phyloP scores from a whole-genome alignment of 441 rosid species.

The Macaranga tanarius region DNA sequence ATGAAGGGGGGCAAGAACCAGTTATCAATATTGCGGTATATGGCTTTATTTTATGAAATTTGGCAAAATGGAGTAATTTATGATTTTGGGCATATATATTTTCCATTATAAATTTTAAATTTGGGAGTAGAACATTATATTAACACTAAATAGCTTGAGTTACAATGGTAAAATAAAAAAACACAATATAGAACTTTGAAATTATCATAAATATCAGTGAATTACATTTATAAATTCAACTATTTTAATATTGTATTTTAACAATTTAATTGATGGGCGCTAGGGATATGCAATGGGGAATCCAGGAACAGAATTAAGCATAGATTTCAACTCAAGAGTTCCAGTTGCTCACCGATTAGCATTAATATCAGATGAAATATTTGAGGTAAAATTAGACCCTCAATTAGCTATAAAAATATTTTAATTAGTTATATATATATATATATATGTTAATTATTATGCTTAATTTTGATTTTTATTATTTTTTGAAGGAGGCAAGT shows the following conservation, averaged over 20 bases:
- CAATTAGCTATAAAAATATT: too few species aligned
- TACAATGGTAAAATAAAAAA: too few species aligned
- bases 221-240: too few species aligned
- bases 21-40: slow-evolving; percentile 1
- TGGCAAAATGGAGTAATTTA: neutral
- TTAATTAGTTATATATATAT: neutral
- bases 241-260: neutral
- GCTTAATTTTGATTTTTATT: neutral
- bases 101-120: too few species aligned
- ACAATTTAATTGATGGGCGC: too few species aligned
- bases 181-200: too few species aligned
- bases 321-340: neutral
- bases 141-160: too few species aligned
- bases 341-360: neutral
- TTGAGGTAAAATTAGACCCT: neutral
- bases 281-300: slow-evolving; percentile 14
- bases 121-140: too few species aligned
- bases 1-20: neutral
- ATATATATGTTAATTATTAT: neutral
- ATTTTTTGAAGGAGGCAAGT: neutral
- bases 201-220: too few species aligned
- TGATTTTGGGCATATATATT: too few species aligned
- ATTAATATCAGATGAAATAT: neutral
- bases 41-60: neutral
- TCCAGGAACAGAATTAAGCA: neutral